Evolutionary conservation across 352 stramenopile species (phyloP).

Genomic region (Pythium graminicola): DNA sequence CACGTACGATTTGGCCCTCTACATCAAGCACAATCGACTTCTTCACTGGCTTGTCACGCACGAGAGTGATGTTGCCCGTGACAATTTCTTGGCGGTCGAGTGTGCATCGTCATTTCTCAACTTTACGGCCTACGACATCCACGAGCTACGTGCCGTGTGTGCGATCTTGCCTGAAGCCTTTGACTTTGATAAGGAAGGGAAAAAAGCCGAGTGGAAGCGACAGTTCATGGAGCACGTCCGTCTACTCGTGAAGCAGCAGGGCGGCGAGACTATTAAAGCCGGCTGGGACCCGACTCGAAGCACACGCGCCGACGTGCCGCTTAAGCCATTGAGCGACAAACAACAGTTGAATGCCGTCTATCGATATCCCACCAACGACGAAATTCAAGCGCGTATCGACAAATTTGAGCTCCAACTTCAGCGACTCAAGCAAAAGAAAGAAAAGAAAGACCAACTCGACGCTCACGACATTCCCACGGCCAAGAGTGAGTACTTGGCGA

Average conservation of each 20-base stretch:
- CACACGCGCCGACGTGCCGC: conserved; percentile 36
- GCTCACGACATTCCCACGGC: conserved; percentile 51
- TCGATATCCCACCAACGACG: conserved; percentile 55
- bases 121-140: conserved; percentile 55
- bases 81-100: conserved; percentile 68
- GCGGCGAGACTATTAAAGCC: conserved; percentile 49
- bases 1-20: conserved; percentile 64
- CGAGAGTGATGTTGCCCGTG: conserved; percentile 52
- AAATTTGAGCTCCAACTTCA: conserved; percentile 56
- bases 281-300: conserved; percentile 49
- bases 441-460: conserved; percentile 33
- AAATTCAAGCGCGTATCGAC: conserved; percentile 47
- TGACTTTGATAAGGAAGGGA: conserved; percentile 68
- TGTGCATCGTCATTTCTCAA: conserved; percentile 58
- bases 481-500: conserved; percentile 68
- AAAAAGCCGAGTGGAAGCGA: conserved; percentile 52
- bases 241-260: conserved; percentile 44
- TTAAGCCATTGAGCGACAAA: conserved; percentile 50
- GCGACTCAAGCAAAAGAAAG: conserved; percentile 38
- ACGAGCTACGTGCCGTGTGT: conserved; percentile 51
- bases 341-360: conserved; percentile 65
- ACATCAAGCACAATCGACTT: conserved; percentile 75
- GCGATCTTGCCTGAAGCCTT: conserved; percentile 49
- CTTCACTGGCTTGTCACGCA: conserved; percentile 77
- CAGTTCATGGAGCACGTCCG: conserved; percentile 65